Evolutionary conservation across 169 alveolate genomes (phyloP), one percentile per base, ranked within the genome.

Genomic region (Plasmodium cynomolgi): DNA sequence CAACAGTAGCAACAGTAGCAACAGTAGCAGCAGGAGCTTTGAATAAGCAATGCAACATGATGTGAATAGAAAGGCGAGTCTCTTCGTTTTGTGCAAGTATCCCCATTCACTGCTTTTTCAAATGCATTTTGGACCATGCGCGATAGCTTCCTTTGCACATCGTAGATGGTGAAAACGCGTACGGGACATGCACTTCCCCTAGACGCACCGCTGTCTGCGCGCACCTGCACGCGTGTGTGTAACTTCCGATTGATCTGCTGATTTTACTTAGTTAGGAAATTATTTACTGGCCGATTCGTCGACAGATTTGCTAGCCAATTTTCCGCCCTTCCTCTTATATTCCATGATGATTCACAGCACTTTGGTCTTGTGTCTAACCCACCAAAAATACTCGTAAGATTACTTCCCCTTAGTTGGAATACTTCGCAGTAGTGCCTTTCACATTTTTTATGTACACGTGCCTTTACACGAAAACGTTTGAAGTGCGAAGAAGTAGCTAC

Each of bases 71-170:
- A 81, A 50, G 13, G 33, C 7, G 62, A 3, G 54, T 39, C 29
- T n/a, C 75, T 26, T 7, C 26, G 6, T 9, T 50, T 8, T 47
- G 39, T 44, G 44, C 33, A 50, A 81, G 44, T 8, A 33, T 71
- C 71, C 31, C 37, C 11, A 39, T 81, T 29, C 62, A 34, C 31
- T 79, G 56, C 23, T 3, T 50, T 37, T 81, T 81, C 26, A 47
- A n/a, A 47, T 81, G 71, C 37, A 81, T 47, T 37, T 37, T 81
- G 86, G n/a, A 47, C 75, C 37, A 81, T 47, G 29, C n/a, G 23
- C 4, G 34, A 54, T 47, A 81, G 54, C 77, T 80, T 33, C 56
- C 33, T 81, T 47, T 81, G 68, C 79, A 29, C 71, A 81, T 13
- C 20, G 54, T 47, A 81, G 79, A 17, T 50, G 33, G 62, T 31